phyloP scores from a whole-genome alignment of 139 green algal genomes.

The Pseudopediastrum boryanum region DNA sequence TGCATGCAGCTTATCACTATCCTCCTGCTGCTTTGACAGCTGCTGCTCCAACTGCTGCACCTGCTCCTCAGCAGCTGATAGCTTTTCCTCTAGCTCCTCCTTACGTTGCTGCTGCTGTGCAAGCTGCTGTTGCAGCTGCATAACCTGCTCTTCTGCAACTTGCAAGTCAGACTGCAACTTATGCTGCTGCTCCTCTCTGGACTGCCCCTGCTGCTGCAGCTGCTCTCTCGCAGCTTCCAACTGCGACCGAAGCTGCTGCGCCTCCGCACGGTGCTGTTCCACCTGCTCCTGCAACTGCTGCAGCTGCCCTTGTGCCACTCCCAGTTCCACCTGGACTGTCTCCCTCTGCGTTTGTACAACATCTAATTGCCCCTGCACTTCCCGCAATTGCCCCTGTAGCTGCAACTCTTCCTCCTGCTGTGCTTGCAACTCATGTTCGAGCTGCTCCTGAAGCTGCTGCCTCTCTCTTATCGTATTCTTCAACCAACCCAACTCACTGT shows the following conservation, averaged over 20 bases:
- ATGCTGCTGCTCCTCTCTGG: not conserved
- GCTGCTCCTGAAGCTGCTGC: constrained; percentile 11
- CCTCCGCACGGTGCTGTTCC: not conserved
- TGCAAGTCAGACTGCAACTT: no score
- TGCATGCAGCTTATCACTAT: not conserved
- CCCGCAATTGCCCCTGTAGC: not conserved
- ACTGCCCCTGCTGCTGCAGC: not conserved
- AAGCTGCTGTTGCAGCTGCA: no score
- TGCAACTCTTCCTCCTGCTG: no score
- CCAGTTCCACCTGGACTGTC: no score
- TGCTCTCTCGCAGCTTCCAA: not conserved
- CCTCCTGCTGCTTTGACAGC: constrained; percentile 6
- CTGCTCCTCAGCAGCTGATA: constrained; percentile 21
- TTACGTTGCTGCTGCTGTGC: constrained; percentile 12
- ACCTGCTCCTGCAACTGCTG: not conserved
- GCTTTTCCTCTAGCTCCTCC: not conserved
- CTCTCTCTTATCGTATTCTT: no score
- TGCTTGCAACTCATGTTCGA: constrained; percentile 7
- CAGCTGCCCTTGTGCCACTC: no score
- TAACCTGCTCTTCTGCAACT: no score
- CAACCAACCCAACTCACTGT: no score
- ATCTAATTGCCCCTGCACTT: no score
- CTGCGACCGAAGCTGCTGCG: not conserved
- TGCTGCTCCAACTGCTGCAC: not conserved
- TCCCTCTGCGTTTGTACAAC: no score